Evolutionary conservation across 805 yeast genomes (phyloP).

Genomic region (Sugiyamaella qingdaonensis): DNA sequence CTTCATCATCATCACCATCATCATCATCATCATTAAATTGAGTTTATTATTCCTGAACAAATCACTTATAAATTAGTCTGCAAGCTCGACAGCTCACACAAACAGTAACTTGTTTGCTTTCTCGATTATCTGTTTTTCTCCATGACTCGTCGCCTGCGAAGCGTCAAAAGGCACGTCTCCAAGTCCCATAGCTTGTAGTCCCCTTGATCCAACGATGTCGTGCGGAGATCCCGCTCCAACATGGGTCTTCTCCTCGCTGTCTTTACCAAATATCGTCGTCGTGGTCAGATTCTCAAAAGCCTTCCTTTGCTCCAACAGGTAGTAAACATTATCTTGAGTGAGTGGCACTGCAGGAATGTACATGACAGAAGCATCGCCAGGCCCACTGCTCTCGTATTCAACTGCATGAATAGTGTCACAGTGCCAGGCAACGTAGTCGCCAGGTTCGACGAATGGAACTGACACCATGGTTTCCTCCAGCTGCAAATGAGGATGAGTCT

Average conservation of each 20-base stretch:
- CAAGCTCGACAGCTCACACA: neutral
- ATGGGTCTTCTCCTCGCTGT: slow-evolving; percentile 11
- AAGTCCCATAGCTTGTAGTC: slow-evolving; percentile 14
- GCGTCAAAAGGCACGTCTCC: slow-evolving; percentile 9
- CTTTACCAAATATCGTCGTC: slow-evolving; percentile 26
- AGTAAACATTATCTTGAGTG: slow-evolving; percentile 21
- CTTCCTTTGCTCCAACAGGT: slow-evolving; percentile 21
- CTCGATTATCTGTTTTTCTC: slow-evolving; percentile 10
- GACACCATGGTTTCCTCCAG: slow-evolving; percentile 33
- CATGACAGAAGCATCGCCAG: slow-evolving; percentile 37
- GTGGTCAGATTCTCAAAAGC: slow-evolving; percentile 17
- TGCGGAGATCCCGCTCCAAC: slow-evolving; percentile 9
- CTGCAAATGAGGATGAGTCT: slow-evolving; percentile 36
- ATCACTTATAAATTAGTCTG: neutral
- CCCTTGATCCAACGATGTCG: slow-evolving; percentile 3
- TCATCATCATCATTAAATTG: neutral
- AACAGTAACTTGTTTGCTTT: slow-evolving; percentile 8
- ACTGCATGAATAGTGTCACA: slow-evolving; percentile 42
- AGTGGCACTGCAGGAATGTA: slow-evolving; percentile 39
- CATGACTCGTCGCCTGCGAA: slow-evolving; percentile 4
- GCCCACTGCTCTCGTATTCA: slow-evolving; percentile 36
- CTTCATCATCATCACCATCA: neutral
- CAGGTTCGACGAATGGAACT: slow-evolving; percentile 39
- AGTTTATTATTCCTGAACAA: neutral
- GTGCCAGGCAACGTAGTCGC: slow-evolving; percentile 45